Evolutionary conservation across 805 yeast species (phyloP).

Genomic region (Metschnikowia gruessii): DNA sequence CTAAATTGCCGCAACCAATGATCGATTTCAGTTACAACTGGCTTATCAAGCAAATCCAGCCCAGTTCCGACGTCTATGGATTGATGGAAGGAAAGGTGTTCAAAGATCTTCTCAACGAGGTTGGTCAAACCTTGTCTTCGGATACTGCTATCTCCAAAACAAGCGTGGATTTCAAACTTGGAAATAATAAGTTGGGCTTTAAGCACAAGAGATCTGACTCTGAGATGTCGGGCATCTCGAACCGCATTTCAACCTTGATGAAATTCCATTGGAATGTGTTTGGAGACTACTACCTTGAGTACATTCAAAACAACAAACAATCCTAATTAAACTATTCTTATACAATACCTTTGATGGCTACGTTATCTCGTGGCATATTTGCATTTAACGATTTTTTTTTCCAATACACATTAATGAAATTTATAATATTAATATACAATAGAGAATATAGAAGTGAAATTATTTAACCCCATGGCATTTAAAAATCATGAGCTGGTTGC

Average conservation of each 20-base stretch:
- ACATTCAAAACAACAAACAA: conserved; percentile 11
- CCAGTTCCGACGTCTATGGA: conserved; percentile 70
- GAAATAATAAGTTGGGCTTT: conserved; percentile 6
- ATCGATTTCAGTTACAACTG: conserved; percentile 69
- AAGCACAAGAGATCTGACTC: conserved; percentile 21
- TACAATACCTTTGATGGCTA: background rate
- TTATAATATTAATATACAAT: conserved; percentile 1
- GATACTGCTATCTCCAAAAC: background rate
- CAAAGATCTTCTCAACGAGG: conserved; percentile 44
- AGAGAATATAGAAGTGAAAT: conserved; percentile 7
- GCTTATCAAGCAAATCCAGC: conserved; percentile 85
- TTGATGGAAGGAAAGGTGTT: conserved; percentile 68
- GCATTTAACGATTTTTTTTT: conserved; percentile 8
- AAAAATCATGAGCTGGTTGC: background rate
- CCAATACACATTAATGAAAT: conserved; percentile 1
- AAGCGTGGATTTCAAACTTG: conserved; percentile 9
- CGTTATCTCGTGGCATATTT: conserved; percentile 2
- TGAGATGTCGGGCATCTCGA: conserved; percentile 57
- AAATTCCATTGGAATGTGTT: conserved; percentile 84
- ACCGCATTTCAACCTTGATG: conserved; percentile 60
- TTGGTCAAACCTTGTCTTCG: conserved; percentile 14
- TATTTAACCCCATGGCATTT: background rate
- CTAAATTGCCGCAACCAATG: conserved; percentile 36
- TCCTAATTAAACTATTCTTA: background rate
- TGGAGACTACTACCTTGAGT: conserved; percentile 61